A percentile compares a stretch with the other conserved stretches of the same genome.
These are phyloP conservation scores for Rhizopogon vulgaris DNA, from an alignment of 768 basidiomycete genomes.

Conservation along the genomic window DNA sequence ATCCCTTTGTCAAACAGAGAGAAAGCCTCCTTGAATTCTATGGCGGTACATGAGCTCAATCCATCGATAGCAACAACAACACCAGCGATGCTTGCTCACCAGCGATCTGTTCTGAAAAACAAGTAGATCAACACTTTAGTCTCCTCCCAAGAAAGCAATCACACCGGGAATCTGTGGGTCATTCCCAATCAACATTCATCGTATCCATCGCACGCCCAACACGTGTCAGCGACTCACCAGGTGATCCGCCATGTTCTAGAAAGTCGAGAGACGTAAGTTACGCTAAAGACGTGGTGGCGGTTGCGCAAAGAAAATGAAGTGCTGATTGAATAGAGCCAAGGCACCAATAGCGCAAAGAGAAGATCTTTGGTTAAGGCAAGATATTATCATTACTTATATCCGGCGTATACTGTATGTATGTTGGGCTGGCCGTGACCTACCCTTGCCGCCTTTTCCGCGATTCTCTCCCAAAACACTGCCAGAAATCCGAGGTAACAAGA, in stretches of 20 bases:
- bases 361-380: no score
- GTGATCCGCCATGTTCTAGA: slow-evolving; percentile 46
- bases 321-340: slow-evolving; percentile 5
- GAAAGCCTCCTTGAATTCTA: slow-evolving; percentile 99
- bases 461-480: no score
- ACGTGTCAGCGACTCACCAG: slow-evolving; percentile 34
- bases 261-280: neutral
- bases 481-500: no score
- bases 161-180: slow-evolving; percentile 50
- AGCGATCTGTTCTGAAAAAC: slow-evolving; percentile 74
- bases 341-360: neutral
- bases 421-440: no score
- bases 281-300: neutral
- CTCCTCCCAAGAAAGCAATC: slow-evolving; percentile 11
- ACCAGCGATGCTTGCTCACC: slow-evolving; percentile 41
- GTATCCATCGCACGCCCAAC: slow-evolving; percentile 9
- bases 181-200: slow-evolving; percentile 4
- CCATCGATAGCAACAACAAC: neutral
- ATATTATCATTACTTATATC: no score
- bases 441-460: no score
- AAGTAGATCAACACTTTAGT: neutral
- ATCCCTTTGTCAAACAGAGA: slow-evolving; percentile 94
- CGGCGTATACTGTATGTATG: no score
- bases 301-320: slow-evolving; percentile 3
- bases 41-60: slow-evolving; percentile 4